Conservation (phyloP, 805 yeast genomes). For the Vanderwaltozyma verrucispora region DNA sequence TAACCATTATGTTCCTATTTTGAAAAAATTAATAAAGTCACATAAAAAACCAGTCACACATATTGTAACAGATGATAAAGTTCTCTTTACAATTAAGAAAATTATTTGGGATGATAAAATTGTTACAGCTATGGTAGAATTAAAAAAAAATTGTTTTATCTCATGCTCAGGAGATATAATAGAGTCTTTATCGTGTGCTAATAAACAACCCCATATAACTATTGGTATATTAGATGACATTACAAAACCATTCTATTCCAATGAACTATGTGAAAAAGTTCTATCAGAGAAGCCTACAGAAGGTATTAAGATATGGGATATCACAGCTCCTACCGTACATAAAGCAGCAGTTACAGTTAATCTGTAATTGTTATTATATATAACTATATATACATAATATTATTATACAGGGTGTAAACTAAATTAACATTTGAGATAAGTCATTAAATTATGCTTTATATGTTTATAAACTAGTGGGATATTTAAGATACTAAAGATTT, state of each 20-base stretch:
- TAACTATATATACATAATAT: no score
- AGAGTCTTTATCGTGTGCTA: slow-evolving; percentile 27
- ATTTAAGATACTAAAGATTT: no score
- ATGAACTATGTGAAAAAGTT: slow-evolving; percentile 26
- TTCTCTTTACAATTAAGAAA: slow-evolving; percentile 33
- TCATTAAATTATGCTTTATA: no score
- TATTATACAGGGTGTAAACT: no score
- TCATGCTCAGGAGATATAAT: slow-evolving; percentile 8
- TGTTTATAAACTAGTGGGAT: no score
- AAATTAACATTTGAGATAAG: no score
- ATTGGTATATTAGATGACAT: slow-evolving; percentile 44
- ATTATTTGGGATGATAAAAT: slow-evolving; percentile 43
- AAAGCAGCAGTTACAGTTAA: neutral
- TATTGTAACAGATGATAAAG: slow-evolving; percentile 18
- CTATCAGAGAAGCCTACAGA: neutral
- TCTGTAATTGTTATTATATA: neutral
- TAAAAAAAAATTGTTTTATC: slow-evolving; percentile 4
- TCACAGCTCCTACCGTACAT: neutral
- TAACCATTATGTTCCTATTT: slow-evolving; percentile 10
- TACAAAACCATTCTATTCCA: slow-evolving; percentile 45
- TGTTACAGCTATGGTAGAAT: slow-evolving; percentile 43
- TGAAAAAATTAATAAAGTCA: slow-evolving; percentile 3
- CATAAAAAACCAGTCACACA: slow-evolving; percentile 2
- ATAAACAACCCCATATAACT: slow-evolving; percentile 58
- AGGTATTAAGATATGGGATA: neutral